Conservation (phyloP, 805 yeast species). For the Candida berthetii region DNA sequence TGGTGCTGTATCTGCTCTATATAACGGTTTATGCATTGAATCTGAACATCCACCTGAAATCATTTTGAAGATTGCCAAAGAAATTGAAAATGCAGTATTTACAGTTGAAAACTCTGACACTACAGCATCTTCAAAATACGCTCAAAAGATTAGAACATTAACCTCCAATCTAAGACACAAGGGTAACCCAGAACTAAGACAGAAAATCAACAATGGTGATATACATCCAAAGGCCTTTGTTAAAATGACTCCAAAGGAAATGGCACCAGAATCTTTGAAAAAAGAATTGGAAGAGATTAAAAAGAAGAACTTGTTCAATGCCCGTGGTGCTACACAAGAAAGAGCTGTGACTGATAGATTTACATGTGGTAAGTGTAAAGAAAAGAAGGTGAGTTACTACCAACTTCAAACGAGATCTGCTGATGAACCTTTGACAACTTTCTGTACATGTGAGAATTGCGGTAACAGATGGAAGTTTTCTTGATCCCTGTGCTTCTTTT, state of each 20-base stretch:
- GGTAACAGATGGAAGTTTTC: constrained; percentile 98
- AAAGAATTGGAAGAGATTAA: constrained; percentile 81
- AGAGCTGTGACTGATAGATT: constrained; percentile 95
- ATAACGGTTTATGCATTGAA: constrained; percentile 85
- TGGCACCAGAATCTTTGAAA: constrained; percentile 90
- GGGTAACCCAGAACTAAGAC: constrained; percentile 81
- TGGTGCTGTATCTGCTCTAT: constrained; percentile 75
- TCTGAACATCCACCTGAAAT: constrained; percentile 55
- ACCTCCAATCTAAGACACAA: constrained; percentile 85
- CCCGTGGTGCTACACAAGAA: constrained; percentile 95
- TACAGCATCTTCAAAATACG: constrained; percentile 49
- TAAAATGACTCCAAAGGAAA: constrained; percentile 84
- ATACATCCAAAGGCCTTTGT: constrained; percentile 62
- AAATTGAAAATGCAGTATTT: constrained; percentile 70
- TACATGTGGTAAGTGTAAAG: constrained; percentile 96
- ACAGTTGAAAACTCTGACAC: constrained; percentile 51
- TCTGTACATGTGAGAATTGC: constrained; percentile 96
- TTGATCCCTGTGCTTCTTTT: constrained; percentile 17
- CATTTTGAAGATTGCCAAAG: constrained; percentile 57
- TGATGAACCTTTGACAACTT: constrained; percentile 97
- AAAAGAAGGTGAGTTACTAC: constrained; percentile 92
- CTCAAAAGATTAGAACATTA: constrained; percentile 79
- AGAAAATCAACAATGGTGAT: constrained; percentile 59
- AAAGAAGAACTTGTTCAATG: constrained; percentile 87
- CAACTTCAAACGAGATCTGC: constrained; percentile 98